Evolutionary conservation across 148 eudicot species (phyloP).

Genomic region (Amaranthus cruentus): DNA sequence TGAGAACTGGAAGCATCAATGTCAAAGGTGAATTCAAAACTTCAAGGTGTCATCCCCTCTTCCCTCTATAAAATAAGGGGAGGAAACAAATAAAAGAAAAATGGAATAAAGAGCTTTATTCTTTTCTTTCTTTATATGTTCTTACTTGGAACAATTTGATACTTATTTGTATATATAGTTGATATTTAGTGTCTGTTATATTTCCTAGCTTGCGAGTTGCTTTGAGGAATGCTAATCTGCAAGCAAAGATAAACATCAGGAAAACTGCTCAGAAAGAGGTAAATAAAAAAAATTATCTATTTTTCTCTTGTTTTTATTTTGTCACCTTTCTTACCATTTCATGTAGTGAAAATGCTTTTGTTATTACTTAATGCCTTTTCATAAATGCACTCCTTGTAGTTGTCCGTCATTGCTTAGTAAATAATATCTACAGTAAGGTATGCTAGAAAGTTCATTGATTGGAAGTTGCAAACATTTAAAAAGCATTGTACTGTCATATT

Average conservation of each 20-base stretch:
- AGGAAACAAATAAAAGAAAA: not conserved
- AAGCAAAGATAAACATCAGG: slow-evolving; percentile 74
- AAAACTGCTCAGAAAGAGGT: slow-evolving; percentile 87
- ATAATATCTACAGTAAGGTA: not conserved
- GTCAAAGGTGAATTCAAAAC: slow-evolving; percentile 46
- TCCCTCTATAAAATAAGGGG: not conserved
- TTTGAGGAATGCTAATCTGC: slow-evolving; percentile 76
- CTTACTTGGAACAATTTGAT: not conserved
- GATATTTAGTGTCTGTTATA: not conserved
- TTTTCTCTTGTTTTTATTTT: not conserved
- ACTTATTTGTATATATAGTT: not conserved
- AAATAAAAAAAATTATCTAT: slow-evolving; percentile 5
- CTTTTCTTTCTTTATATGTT: not conserved
- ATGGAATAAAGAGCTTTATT: not conserved
- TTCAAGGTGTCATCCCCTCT: not conserved
- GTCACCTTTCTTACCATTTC: not conserved
- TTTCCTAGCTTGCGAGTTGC: slow-evolving; percentile 59
- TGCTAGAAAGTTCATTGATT: no score
- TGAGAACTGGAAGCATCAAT: slow-evolving; percentile 66
- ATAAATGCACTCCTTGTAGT: not conserved
- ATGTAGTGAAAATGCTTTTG: not conserved
- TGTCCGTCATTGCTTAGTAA: not conserved
- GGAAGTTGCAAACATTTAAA: no score
- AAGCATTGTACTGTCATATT: no score
- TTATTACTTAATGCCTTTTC: not conserved